Conservation (phyloP, 495 filamentous ascomycete species). For the Penicillium arizonense region DNA sequence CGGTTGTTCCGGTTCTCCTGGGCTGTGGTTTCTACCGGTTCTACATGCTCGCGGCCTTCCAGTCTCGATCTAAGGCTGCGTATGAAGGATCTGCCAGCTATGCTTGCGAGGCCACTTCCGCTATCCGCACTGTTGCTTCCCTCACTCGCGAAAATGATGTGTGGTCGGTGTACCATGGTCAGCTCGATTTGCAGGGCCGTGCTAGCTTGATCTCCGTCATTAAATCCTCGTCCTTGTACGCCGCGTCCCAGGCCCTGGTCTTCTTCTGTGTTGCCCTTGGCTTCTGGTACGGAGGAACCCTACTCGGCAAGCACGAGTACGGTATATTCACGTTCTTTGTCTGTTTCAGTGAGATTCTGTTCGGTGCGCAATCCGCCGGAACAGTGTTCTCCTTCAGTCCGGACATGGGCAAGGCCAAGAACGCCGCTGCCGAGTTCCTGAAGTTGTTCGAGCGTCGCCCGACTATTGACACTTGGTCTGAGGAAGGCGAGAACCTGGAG, state of each 20-base stretch:
- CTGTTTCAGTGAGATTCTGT: constrained; percentile 75
- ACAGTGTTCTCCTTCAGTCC: constrained; percentile 81
- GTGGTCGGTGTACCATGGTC: constrained; percentile 63
- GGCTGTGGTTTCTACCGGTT: constrained; percentile 84
- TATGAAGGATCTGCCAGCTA: constrained; percentile 76
- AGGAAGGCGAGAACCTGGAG: constrained; percentile 60
- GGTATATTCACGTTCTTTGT: constrained; percentile 80
- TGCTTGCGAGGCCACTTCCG: constrained; percentile 86
- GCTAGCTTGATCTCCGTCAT: constrained; percentile 64
- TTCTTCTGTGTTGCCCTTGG: constrained; percentile 86
- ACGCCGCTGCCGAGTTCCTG: constrained; percentile 73
- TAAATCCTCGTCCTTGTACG: constrained; percentile 71
- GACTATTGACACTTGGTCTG: constrained; percentile 78
- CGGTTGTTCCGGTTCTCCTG: constrained; percentile 74
- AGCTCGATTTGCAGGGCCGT: constrained; percentile 61
- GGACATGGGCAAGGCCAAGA: constrained; percentile 87
- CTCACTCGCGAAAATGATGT: constrained; percentile 84
- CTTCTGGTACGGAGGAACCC: constrained; percentile 88
- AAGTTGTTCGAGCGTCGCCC: constrained; percentile 76
- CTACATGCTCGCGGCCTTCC: constrained; percentile 75
- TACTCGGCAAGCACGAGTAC: constrained; percentile 71
- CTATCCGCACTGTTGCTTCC: constrained; percentile 91
- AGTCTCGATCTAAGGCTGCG: constrained; percentile 64
- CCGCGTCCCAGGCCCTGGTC: constrained; percentile 71
- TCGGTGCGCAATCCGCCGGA: constrained; percentile 83